Conservation (phyloP, 164 flowering plant species). For the Euptelea pleiosperma region DNA sequence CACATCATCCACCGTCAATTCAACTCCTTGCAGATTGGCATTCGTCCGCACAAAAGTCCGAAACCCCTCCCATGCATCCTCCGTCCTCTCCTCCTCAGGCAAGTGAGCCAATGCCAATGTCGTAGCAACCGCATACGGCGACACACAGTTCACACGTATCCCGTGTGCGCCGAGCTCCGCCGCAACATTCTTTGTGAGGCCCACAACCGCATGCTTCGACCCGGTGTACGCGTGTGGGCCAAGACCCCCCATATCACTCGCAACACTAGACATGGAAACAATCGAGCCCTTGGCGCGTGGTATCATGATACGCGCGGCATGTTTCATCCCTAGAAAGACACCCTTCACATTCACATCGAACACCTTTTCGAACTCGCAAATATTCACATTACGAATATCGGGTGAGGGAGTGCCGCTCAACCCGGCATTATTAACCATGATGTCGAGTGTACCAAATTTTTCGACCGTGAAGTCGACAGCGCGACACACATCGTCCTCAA, state of each 20-base stretch:
- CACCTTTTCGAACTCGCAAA: constrained; percentile 53
- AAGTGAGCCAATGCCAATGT: constrained; percentile 59
- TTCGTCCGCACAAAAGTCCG: constrained; percentile 33
- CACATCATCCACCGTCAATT: constrained; percentile 59
- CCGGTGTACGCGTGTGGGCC: constrained; percentile 80
- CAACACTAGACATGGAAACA: constrained; percentile 57
- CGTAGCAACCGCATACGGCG: constrained; percentile 76
- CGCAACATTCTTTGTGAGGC: constrained; percentile 72
- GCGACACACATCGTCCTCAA: constrained; percentile 51
- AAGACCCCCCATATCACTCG: constrained; percentile 52
- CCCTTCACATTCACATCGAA: constrained; percentile 81
- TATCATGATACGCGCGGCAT: constrained; percentile 91
- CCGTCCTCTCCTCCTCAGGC: constrained; percentile 68
- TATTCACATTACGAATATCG: constrained; percentile 53
- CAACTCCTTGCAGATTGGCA: constrained; percentile 64
- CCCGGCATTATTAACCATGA: constrained; percentile 92
- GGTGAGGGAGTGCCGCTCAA: constrained; percentile 40
- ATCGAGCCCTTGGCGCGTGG: constrained; percentile 61
- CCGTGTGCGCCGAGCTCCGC: constrained; percentile 82
- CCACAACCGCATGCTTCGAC: constrained; percentile 82
- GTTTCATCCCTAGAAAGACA: constrained; percentile 75
- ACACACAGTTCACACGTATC: constrained; percentile 84
- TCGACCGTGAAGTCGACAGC: constrained; percentile 63
- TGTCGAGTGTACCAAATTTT: constrained; percentile 69
- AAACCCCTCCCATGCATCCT: constrained; percentile 47